phyloP scores from a whole-genome alignment of 495 filamentous ascomycete species.

The Bacidia rubella region DNA sequence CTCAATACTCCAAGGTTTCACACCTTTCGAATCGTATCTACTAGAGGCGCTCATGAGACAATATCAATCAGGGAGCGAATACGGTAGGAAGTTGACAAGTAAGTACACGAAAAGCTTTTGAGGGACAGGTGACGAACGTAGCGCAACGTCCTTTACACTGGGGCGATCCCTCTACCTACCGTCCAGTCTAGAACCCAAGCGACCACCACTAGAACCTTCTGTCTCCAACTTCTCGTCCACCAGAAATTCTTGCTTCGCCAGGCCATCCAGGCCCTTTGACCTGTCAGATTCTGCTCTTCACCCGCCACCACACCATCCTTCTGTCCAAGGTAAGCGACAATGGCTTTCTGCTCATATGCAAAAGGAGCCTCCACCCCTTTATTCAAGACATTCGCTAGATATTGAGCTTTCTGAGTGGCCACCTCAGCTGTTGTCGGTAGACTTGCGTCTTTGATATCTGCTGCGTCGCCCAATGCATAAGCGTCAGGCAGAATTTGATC shows the following conservation, averaged over 20 bases:
- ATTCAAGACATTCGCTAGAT: conserved; percentile 17
- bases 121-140: too few species aligned
- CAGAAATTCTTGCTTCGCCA: conserved; percentile 18
- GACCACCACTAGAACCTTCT: conserved; percentile 16
- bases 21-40: too few species aligned
- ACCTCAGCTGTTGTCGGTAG: conserved; percentile 24
- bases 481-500: conserved; percentile 11
- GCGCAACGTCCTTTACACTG: too few species aligned
- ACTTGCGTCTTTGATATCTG: conserved; percentile 17
- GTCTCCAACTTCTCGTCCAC: conserved; percentile 21
- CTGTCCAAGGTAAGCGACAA: conserved; percentile 13
- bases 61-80: too few species aligned
- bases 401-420: conserved; percentile 23
- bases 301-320: conserved; percentile 18
- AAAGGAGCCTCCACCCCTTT: neutral
- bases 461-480: conserved; percentile 22
- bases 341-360: conserved; percentile 9
- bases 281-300: conserved; percentile 14
- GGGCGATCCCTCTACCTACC: conserved; percentile 13
- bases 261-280: conserved; percentile 18
- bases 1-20: too few species aligned
- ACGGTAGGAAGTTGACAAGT: too few species aligned
- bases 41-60: too few species aligned
- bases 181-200: conserved; percentile 16
- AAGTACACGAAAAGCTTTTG: too few species aligned